These are phyloP conservation scores for Suhomyces emberorum DNA, from an alignment of 805 yeast species.

Conservation along the genomic window DNA sequence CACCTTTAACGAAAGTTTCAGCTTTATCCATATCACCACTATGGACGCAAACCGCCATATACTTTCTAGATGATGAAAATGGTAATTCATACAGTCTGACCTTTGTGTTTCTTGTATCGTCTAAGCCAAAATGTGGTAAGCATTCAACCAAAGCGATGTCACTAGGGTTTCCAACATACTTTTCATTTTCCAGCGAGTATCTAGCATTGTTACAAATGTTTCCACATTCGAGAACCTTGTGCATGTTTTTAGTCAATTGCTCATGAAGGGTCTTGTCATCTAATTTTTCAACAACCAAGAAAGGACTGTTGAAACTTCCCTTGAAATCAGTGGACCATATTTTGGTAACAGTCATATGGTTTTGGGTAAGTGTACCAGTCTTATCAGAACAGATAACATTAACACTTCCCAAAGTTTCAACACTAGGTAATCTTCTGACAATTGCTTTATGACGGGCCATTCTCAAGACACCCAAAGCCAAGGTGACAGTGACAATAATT, in stretches of 20 bases:
- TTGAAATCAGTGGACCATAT: slow-evolving; percentile 71
- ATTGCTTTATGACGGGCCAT: slow-evolving; percentile 96
- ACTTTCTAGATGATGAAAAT: slow-evolving; percentile 79
- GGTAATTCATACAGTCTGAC: slow-evolving; percentile 73
- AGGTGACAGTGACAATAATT: slow-evolving; percentile 93
- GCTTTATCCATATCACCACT: slow-evolving; percentile 54
- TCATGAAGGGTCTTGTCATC: slow-evolving; percentile 39
- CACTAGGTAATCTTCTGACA: slow-evolving; percentile 90
- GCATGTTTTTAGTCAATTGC: slow-evolving; percentile 53
- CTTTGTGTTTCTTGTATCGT: slow-evolving; percentile 62
- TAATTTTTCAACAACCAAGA: slow-evolving; percentile 47
- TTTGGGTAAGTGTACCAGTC: slow-evolving; percentile 72
- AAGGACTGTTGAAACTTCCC: slow-evolving; percentile 36
- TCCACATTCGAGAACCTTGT: slow-evolving; percentile 58
- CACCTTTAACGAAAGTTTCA: slow-evolving; percentile 82
- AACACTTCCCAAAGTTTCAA: slow-evolving; percentile 91
- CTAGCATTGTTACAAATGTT: slow-evolving; percentile 74
- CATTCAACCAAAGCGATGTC: slow-evolving; percentile 87
- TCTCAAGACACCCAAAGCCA: slow-evolving; percentile 92
- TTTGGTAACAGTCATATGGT: slow-evolving; percentile 85
- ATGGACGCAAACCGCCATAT: slow-evolving; percentile 79
- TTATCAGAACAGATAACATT: slow-evolving; percentile 50
- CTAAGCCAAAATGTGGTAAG: slow-evolving; percentile 63
- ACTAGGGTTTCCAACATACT: slow-evolving; percentile 87
- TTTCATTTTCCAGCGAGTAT: slow-evolving; percentile 64